Base-by-base conservation (phyloP, 1,284 basidiomycete genomes). In the Phellopilus nigrolimitatus region DNA sequence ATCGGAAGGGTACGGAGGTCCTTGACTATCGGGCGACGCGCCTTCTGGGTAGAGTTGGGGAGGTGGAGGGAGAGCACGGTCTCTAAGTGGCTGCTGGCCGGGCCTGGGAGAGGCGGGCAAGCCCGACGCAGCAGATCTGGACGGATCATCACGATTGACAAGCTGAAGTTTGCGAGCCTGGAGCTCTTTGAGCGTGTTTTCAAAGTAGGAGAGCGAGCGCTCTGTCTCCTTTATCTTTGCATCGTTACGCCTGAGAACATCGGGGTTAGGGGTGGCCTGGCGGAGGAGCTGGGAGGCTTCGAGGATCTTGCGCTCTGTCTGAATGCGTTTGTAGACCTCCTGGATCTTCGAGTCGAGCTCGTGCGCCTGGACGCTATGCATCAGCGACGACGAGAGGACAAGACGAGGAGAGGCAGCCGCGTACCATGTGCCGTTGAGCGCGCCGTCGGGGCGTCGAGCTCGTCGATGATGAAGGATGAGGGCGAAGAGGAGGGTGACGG, bases 321-420 rank as follows among this genome's bases (percentile, higher is more conserved):
- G 81, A 68, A 95, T 95, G 68, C 90, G 88, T 68, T 82, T 85
- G 71, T 88, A 83, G 63, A 95, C 83, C 70, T 94, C 91, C 68
- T 88, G 84, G 66, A 95, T 92, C 80, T 94, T 94, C 76, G 84
- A 82, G 76, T 91, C 87, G 68, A 90, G 74, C 71, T 91, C 84
- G 62, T 68, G 66, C 61, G 69, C 64, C 71, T 73, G 59, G 24
- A 42, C 21, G 46, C 46, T 17, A 19, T 8, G 22, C 22, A 46
- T 48, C 15, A 53, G 45, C 19, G 42, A 33, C 15, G 15, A 22
- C 21, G 21, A 15, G 10, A 24, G 27, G 9, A 17, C 3, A 12
- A 37, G 12, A 19, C 33, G 15, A 25, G 21, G n/a, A 49, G 45
- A 17, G 12, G 19, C 12, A 13, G 55, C 28, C 9, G 53, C 67